Evolutionary conservation across 2,329 filamentous ascomycete genomes (phyloP), one percentile per base, ranked within the genome.

Genomic region (Annulohypoxylon truncatum): DNA sequence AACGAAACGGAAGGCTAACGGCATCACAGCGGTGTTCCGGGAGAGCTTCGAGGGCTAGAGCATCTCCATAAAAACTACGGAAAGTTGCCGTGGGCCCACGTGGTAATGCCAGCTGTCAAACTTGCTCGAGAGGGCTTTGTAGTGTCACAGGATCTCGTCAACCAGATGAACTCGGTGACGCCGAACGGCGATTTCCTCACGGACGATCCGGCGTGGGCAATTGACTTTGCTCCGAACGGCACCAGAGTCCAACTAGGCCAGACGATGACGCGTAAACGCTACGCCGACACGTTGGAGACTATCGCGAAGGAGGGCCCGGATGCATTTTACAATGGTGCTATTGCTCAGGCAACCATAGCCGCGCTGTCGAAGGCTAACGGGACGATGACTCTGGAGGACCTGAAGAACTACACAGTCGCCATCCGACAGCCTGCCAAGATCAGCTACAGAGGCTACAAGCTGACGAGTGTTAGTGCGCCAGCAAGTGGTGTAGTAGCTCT

Each of bases 331-430:
- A 85, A 81, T 5, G 82, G 78, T 54, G 72, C 74, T 3, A 77
- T 79, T 7, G 79, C 79, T 2, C 61, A 74, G 2, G 70, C 75
- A n/a, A 78, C 78, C 15, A 75, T 96, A 62, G 81, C 83, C 1
- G 88, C 92, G 0, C 71, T 96, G 1, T 83, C 85, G 66, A 82
- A 80, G 0, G 77, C 82, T 0, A 90, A 90, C 57, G 93, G 93
- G 0, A 95, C 87, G 8, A 96, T 96, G 93, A 94, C 92, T 0
- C 76, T 96, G 1, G 85, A 89, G 0, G 95, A 98, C 78, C 81
- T 97, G 28, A 83, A 83, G 63, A 90, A 93, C 72, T 97, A 96
- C 77, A 89, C 85, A 0, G 79, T 94, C 0, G 85, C 83, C 0
- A 82, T 90, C 38, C 83, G 92, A 13, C 82, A 88, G 13, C 85